These are phyloP conservation scores for Cladosporium austrohemisphaericum DNA, from an alignment of 2,329 filamentous ascomycete genomes.

Conservation along the genomic window DNA sequence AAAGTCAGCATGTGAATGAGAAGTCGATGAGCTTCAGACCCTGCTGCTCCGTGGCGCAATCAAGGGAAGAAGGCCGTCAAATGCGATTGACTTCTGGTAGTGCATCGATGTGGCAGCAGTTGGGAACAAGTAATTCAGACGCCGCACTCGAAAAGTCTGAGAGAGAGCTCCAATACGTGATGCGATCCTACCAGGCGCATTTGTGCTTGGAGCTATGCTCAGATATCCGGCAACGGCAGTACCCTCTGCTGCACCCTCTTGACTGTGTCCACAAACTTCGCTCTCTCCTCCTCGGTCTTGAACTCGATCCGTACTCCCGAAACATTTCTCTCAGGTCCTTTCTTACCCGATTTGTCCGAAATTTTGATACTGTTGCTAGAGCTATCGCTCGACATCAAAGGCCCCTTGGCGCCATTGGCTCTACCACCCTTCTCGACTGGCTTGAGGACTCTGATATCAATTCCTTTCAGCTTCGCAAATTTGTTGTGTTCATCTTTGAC, in stretches of 20 bases:
- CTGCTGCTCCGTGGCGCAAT: too few relatives aligned
- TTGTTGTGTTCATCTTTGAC: conserved; percentile 40
- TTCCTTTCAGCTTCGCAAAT: conserved; percentile 41
- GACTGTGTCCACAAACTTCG: conserved; percentile 37
- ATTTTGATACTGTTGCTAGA: not conserved
- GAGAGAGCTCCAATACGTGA: too few relatives aligned
- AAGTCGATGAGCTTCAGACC: too few relatives aligned
- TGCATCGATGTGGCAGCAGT: too few relatives aligned
- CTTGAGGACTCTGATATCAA: conserved; percentile 37
- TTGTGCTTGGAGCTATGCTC: not conserved
- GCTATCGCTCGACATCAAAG: not conserved
- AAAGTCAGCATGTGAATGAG: too few relatives aligned
- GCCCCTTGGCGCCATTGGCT: conserved; percentile 19
- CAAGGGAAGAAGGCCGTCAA: not conserved
- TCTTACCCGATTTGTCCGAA: conserved; percentile 8
- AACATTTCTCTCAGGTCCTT: conserved; percentile 34
- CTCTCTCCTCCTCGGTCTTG: conserved; percentile 40
- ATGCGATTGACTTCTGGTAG: not conserved
- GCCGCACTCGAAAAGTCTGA: too few relatives aligned
- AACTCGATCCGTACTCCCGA: conserved; percentile 44
- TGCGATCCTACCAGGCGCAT: too few relatives aligned
- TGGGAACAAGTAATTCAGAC: too few relatives aligned
- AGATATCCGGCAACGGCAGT: conserved; percentile 37
- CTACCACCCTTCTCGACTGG: conserved; percentile 16
- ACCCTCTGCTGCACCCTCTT: conserved; percentile 37